Evolutionary conservation across 1,284 basidiomycete genomes (phyloP).

Genomic region (Meira miltonrushii): DNA sequence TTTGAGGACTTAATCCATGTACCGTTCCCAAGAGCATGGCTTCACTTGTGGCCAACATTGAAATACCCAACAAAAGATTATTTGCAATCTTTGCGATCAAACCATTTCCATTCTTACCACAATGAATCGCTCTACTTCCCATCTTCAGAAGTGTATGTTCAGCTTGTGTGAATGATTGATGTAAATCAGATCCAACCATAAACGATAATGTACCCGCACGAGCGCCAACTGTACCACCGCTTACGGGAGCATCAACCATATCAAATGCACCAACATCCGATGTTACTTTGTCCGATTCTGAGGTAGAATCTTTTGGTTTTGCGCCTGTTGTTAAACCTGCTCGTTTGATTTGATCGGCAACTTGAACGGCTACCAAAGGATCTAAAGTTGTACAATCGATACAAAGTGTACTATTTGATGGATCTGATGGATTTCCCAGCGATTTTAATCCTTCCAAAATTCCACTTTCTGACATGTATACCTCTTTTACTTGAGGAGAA

Average conservation of each 20-base stretch:
- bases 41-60: constrained; percentile 41
- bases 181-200: constrained; percentile 71
- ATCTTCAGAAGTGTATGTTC: constrained; percentile 61
- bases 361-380: constrained; percentile 65
- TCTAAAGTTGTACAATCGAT: constrained; percentile 86
- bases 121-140: constrained; percentile 76
- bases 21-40: constrained; percentile 44
- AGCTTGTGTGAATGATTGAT: constrained; percentile 62
- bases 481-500: constrained; percentile 65
- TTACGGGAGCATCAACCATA: constrained; percentile 86
- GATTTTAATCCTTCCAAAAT: constrained; percentile 31
- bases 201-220: constrained; percentile 72
- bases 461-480: constrained; percentile 62
- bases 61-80: constrained; percentile 44
- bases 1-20: constrained; percentile 33
- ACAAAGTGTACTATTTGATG: constrained; percentile 59
- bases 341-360: constrained; percentile 60
- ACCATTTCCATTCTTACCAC: constrained; percentile 69
- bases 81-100: constrained; percentile 48
- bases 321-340: constrained; percentile 58
- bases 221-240: constrained; percentile 79
- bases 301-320: background rate
- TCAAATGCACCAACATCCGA: constrained; percentile 21
- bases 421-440: constrained; percentile 10
- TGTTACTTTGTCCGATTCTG: too few relatives aligned